These are phyloP conservation scores for Closterium sp. DNA, from an alignment of 139 green algal species.

Conservation along the genomic window DNA sequence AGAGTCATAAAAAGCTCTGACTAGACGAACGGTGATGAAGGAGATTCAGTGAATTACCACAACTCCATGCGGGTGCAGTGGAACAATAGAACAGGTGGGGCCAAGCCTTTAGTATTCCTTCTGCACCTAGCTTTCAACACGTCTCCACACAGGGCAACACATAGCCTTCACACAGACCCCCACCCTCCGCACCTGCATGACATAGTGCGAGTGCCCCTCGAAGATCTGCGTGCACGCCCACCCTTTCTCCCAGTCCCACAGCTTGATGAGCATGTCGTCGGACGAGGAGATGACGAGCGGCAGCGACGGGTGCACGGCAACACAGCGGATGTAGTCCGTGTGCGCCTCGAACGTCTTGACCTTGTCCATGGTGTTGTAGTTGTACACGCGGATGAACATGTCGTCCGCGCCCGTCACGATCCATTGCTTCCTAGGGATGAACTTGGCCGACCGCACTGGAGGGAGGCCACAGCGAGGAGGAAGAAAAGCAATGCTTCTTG, in stretches of 20 bases:
- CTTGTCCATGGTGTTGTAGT: conserved; percentile 99
- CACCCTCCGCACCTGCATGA: conserved; percentile 73
- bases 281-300: conserved; percentile 89
- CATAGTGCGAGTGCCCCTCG: conserved; percentile 98
- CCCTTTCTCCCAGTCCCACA: conserved; percentile 98
- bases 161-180: no score
- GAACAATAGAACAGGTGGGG: background rate
- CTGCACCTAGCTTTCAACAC: background rate
- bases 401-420: conserved; percentile 91
- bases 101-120: no score
- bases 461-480: background rate
- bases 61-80: conserved; percentile 36
- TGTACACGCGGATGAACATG: conserved; percentile 98
- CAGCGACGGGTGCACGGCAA: conserved; percentile 91
- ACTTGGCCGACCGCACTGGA: conserved; percentile 89
- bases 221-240: conserved; percentile 94
- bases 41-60: background rate
- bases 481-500: background rate
- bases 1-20: background rate
- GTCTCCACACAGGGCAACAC: no score
- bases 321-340: conserved; percentile 95
- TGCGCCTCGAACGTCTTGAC: conserved; percentile 97
- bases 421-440: conserved; percentile 96
- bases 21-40: background rate
- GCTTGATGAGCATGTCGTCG: conserved; percentile 99